phyloP scores from a whole-genome alignment of 2,329 filamentous ascomycete species.

The Colletotrichum orbiculare region DNA sequence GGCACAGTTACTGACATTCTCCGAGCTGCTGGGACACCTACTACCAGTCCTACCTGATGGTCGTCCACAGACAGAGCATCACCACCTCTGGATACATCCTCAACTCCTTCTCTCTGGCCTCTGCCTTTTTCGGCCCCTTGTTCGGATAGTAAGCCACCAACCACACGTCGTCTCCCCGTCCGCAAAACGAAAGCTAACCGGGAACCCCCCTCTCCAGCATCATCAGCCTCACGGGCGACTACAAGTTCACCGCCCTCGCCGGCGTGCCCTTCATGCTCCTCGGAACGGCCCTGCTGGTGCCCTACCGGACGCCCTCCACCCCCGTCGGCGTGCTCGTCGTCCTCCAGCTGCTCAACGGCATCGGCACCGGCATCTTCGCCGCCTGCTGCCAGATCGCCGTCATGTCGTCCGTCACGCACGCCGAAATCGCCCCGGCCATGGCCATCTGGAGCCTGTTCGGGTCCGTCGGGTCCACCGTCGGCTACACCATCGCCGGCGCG shows the following conservation, averaged over 20 bases:
- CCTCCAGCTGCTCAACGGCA: slow-evolving; percentile 52
- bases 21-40: slow-evolving; percentile 50
- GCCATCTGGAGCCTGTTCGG: slow-evolving; percentile 46
- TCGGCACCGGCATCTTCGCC: slow-evolving; percentile 45
- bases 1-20: slow-evolving; percentile 8
- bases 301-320: slow-evolving; percentile 46
- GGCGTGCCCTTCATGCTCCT: slow-evolving; percentile 49
- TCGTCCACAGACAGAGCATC: slow-evolving; percentile 47
- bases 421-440: slow-evolving; percentile 47
- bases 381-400: slow-evolving; percentile 54
- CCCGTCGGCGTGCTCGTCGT: slow-evolving; percentile 50
- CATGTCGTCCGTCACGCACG: slow-evolving; percentile 46
- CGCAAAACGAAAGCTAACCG: slow-evolving; percentile 22
- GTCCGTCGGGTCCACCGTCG: slow-evolving; percentile 47
- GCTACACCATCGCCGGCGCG: slow-evolving; percentile 44
- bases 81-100: slow-evolving; percentile 45
- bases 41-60: slow-evolving; percentile 54
- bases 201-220: slow-evolving; percentile 38
- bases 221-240: slow-evolving; percentile 46
- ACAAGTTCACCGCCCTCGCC: slow-evolving; percentile 46
- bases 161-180: background rate
- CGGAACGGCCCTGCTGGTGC: slow-evolving; percentile 46
- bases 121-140: slow-evolving; percentile 49
- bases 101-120: slow-evolving; percentile 51
- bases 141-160: slow-evolving; percentile 46